Conservation (phyloP, 2,329 filamentous ascomycete species). For the Ophiosphaerella narmari region DNA sequence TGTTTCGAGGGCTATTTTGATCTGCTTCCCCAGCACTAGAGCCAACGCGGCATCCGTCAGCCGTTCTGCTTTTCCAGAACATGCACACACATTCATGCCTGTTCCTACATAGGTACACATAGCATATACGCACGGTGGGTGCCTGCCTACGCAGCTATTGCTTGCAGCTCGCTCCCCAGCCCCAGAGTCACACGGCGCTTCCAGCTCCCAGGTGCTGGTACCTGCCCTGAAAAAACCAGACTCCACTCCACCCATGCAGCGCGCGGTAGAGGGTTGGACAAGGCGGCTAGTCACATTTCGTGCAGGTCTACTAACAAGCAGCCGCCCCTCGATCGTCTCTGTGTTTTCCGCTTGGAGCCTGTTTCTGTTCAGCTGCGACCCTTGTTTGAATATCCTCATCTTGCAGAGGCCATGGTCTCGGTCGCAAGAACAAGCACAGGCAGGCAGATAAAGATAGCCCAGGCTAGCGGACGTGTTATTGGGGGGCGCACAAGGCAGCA, state of each 20-base stretch:
- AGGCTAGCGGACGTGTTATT: not conserved
- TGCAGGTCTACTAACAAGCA: conserved; percentile 1
- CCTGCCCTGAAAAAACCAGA: not conserved
- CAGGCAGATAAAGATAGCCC: not conserved
- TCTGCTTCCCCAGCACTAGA: conserved; percentile 12
- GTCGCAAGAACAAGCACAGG: not conserved
- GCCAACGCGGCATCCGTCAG: conserved; percentile 3
- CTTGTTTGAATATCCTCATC: conserved; percentile 1
- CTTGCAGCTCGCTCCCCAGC: not conserved
- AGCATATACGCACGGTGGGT: not conserved
- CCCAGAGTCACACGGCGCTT: conserved; percentile 1
- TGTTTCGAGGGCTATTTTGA: conserved; percentile 18
- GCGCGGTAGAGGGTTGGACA: conserved; percentile 1
- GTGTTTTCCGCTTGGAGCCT: not conserved
- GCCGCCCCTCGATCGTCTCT: conserved; percentile 7
- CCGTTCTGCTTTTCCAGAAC: not conserved
- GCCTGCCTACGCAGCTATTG: too few relatives aligned
- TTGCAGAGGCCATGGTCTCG: not conserved
- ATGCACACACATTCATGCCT: too few relatives aligned
- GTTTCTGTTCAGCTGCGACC: not conserved
- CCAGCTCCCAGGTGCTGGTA: not conserved
- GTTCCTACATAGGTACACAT: not conserved
- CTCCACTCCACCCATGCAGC: conserved; percentile 10
- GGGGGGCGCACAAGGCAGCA: not conserved
- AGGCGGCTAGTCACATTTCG: conserved; percentile 12